These are phyloP conservation scores for Mycena sanguinolenta DNA, from an alignment of 768 basidiomycete species.

Conservation along the genomic window DNA sequence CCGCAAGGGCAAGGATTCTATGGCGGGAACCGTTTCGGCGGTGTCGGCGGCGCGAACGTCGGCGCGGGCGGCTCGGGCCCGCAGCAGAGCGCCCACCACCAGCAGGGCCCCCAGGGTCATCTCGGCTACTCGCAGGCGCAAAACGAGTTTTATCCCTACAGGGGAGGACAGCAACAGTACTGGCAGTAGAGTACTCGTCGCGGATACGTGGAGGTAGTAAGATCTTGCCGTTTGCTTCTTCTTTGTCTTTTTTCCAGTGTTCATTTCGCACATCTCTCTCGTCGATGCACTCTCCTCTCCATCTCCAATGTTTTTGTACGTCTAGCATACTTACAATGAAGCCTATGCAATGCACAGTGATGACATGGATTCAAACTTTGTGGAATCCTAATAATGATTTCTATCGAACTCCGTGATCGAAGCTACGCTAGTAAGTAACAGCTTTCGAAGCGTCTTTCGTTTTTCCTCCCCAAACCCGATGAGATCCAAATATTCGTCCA, in stretches of 20 bases:
- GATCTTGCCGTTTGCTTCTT: constrained; percentile 12
- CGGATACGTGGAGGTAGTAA: constrained; percentile 12
- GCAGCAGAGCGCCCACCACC: constrained; percentile 58
- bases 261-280: constrained; percentile 31
- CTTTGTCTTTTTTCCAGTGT: constrained; percentile 16
- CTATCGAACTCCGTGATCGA: no score
- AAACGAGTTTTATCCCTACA: constrained; percentile 83
- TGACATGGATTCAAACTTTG: no score
- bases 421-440: constrained; percentile 28
- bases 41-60: constrained; percentile 48
- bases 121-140: constrained; percentile 75
- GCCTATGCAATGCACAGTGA: constrained; percentile 11
- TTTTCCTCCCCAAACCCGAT: constrained; percentile 36
- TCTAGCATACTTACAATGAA: constrained; percentile 35
- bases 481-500: constrained; percentile 35
- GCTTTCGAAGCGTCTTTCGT: constrained; percentile 26
- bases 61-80: constrained; percentile 54
- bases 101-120: constrained; percentile 66
- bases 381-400: no score
- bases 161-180: constrained; percentile 72
- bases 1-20: constrained; percentile 68
- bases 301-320: constrained; percentile 39
- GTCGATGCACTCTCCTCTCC: constrained; percentile 38
- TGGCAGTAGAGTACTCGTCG: constrained; percentile 70
- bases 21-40: constrained; percentile 59